Conservation (phyloP, 148 eudicot genomes). For the Dysphania ambrosioides region DNA sequence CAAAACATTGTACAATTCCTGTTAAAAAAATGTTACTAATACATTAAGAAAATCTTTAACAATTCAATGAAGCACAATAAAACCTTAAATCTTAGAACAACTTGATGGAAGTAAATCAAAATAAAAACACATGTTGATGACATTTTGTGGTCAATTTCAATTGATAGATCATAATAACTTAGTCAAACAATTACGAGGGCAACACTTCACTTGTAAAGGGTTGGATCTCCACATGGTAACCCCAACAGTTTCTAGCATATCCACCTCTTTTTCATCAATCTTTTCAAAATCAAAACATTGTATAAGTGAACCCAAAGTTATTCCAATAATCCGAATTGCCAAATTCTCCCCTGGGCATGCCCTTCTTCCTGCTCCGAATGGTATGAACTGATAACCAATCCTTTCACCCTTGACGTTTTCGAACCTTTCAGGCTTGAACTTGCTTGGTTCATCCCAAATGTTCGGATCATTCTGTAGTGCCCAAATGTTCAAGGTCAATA, state of each 20-base stretch:
- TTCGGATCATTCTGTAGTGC: constrained; percentile 29
- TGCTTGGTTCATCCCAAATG: constrained; percentile 17
- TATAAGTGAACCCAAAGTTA: constrained; percentile 17
- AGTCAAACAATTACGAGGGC: constrained; percentile 12
- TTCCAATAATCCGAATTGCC: constrained; percentile 16
- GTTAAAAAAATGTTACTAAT: no score
- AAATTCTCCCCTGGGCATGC: constrained; percentile 27
- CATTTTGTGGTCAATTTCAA: not conserved
- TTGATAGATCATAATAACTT: not conserved
- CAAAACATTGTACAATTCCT: no score
- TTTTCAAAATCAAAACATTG: constrained; percentile 28
- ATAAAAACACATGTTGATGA: no score
- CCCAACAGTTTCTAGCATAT: constrained; percentile 27
- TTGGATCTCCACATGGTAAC: constrained; percentile 18
- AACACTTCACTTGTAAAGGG: constrained; percentile 22
- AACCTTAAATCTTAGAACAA: no score
- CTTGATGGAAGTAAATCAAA: no score
- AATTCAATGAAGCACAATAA: no score
- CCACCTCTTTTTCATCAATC: constrained; percentile 14
- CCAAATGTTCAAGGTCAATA: constrained; percentile 23
- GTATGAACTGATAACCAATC: constrained; percentile 20
- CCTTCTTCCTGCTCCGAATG: constrained; percentile 29
- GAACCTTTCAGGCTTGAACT: constrained; percentile 27
- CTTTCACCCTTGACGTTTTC: constrained; percentile 20
- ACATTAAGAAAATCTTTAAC: no score